Base-by-base conservation (phyloP, 495 filamentous ascomycete species). In the Penicillium fimorum region DNA sequence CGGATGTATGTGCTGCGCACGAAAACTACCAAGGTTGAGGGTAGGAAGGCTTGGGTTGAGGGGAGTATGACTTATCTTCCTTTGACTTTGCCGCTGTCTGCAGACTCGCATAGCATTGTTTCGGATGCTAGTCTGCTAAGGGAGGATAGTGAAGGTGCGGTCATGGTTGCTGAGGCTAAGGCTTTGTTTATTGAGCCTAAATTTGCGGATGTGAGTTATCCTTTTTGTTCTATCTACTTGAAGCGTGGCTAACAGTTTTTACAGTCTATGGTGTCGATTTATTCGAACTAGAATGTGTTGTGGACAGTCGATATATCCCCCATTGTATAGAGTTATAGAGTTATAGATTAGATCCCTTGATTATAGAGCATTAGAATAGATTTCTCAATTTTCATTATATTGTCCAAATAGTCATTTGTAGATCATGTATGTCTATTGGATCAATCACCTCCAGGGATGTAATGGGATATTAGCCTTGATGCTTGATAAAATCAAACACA, bases 131-230 rank as follows among this genome's bases (percentile, higher is more conserved):
- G 47, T 17, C 37, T 61, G 20, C 50, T 60, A 29, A 53, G 7
- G 11, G 79, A 71, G 53, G 77, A 76, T 44, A 77, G 76, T 51
- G 77, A 85, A 56, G 79, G 76, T 32, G 76, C 82, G 7, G 64
- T 82, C 22, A 79, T 91, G 58, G 76, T 93, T 50, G 86, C 83
- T 29, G 87, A 91, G 70, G 90, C 85, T 29, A 87, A 83, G 65
- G 93, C 88, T 11, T 77, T 97, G 60, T 97, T 95, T 71, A 79
- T 97, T 51, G 91, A 95, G 70, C 93, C 93, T 3, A 91, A 82
- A 70, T 82, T 89, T 68, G 91, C 89, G 17, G 81, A 85, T 86
- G 68, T 70, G 80, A 84, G 60, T 63, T 18, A 41, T 53, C 20
- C n/a, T 25, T 17, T 17, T 45, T 8, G 44, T 4, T 44, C 37